Evolutionary conservation across 257 asterid genomes (phyloP).

Genomic region (Eustoma russellianum): DNA sequence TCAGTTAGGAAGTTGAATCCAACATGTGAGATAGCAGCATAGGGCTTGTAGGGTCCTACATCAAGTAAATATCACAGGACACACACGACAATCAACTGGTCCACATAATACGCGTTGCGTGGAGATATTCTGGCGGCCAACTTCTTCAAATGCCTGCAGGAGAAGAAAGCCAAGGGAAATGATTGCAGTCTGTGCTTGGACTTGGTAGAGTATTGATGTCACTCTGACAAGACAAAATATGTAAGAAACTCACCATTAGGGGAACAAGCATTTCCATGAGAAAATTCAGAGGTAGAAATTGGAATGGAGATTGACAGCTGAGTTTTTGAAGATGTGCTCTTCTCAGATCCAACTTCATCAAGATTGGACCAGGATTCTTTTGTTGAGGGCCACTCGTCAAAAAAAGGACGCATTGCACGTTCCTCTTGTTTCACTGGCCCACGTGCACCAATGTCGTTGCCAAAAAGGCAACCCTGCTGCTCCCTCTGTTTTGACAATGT

Average conservation of each 20-base stretch:
- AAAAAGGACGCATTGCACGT: constrained; percentile 63
- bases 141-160: too few species aligned
- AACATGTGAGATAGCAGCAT: constrained; percentile 1
- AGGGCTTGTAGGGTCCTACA: constrained; percentile 11
- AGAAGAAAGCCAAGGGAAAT: too few species aligned
- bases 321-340: constrained; percentile 54
- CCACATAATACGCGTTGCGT: constrained; percentile 6
- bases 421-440: constrained; percentile 45
- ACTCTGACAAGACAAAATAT: too few species aligned
- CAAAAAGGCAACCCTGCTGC: constrained; percentile 55
- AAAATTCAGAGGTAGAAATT: constrained; percentile 45
- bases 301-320: constrained; percentile 84
- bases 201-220: too few species aligned
- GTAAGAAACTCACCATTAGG: constrained; percentile 45
- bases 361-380: constrained; percentile 80
- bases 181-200: too few species aligned
- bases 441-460: constrained; percentile 33
- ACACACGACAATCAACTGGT: constrained; percentile 9
- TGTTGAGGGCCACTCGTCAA: constrained; percentile 71
- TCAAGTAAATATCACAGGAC: constrained; percentile 5
- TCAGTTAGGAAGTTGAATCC: background rate
- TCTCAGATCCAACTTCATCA: constrained; percentile 48
- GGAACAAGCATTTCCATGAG: constrained; percentile 46
- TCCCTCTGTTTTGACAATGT: constrained; percentile 34
- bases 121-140: constrained; percentile 6